A percentile compares a stretch with the other conserved stretches of the same genome.
phyloP scores from a whole-genome alignment of 208 protist species.

The Strigomonas galati region DNA sequence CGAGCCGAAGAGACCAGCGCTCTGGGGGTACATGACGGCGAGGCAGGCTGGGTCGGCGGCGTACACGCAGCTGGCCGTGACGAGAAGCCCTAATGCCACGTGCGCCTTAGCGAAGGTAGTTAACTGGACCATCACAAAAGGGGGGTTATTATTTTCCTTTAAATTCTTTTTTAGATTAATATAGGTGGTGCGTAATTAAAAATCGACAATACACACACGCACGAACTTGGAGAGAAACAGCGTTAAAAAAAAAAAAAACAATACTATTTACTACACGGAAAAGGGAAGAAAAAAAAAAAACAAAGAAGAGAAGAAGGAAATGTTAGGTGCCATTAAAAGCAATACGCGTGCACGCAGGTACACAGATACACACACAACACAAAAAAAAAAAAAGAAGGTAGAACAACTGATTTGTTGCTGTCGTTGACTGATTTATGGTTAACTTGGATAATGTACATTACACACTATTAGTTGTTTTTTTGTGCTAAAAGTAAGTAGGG shows the following conservation, averaged over 20 bases:
- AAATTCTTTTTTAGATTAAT: not conserved
- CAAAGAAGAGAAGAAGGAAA: constrained; percentile 9
- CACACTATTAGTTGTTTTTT: no score
- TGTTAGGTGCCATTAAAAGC: not conserved
- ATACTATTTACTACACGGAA: not conserved
- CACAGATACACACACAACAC: constrained; percentile 8
- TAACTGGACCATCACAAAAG: constrained; percentile 10
- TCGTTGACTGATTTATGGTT: no score
- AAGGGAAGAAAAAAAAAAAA: not conserved
- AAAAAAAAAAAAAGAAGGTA: constrained; percentile 5
- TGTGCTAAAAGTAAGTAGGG: no score
- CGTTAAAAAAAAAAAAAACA: not conserved
- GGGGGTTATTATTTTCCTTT: no score
- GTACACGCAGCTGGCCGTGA: constrained; percentile 9
- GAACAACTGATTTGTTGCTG: no score
- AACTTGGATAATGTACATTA: no score
- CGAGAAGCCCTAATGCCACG: constrained; percentile 8
- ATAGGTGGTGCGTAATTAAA: not conserved
- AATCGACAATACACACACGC: constrained; percentile 2
- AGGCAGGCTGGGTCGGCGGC: constrained; percentile 32
- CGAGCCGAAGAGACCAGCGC: constrained; percentile 75
- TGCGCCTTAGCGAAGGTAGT: not conserved
- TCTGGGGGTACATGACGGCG: constrained; percentile 77
- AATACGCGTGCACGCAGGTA: no score
- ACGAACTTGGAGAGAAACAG: no score